Percentiles rank a stretch among this genome's conserved stretches.
phyloP scores from a whole-genome alignment of 495 filamentous ascomycete species.

The Penicillium mononematosum region DNA sequence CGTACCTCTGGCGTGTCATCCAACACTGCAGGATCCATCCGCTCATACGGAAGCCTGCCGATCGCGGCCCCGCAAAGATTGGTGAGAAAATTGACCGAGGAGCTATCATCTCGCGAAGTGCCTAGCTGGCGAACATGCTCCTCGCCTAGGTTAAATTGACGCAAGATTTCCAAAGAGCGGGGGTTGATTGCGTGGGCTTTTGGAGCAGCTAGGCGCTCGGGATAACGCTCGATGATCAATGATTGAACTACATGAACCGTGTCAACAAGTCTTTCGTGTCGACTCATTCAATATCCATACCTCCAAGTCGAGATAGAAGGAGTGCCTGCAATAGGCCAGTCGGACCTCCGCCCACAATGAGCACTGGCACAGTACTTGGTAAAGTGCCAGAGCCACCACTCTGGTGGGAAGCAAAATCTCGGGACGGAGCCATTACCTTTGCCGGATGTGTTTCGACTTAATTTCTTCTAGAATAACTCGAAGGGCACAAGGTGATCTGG shows the following conservation, averaged over 20 bases:
- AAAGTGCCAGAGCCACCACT: background rate
- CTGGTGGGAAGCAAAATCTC: background rate
- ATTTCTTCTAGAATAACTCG: background rate
- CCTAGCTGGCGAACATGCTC: constrained; percentile 28
- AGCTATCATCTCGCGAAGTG: constrained; percentile 23
- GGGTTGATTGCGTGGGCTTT: constrained; percentile 34
- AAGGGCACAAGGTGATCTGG: background rate
- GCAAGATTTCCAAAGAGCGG: constrained; percentile 30
- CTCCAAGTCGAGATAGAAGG: constrained; percentile 26
- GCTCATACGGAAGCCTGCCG: constrained; percentile 32
- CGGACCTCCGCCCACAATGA: constrained; percentile 40
- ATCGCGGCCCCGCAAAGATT: constrained; percentile 27
- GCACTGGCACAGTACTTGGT: constrained; percentile 24
- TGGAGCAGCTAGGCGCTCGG: constrained; percentile 26
- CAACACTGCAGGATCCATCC: constrained; percentile 30
- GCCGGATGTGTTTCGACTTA: too few relatives aligned
- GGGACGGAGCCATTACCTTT: constrained; percentile 4
- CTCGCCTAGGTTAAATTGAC: constrained; percentile 29
- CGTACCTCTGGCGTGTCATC: constrained; percentile 31
- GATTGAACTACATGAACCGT: constrained; percentile 17
- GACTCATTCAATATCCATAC: constrained; percentile 1
- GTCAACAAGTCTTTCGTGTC: background rate
- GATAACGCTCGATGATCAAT: constrained; percentile 29
- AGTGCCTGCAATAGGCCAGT: constrained; percentile 30
- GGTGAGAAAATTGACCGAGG: constrained; percentile 34